phyloP scores from a whole-genome alignment of 2,329 filamentous ascomycete genomes.

The Trichothecium sympodiale region DNA sequence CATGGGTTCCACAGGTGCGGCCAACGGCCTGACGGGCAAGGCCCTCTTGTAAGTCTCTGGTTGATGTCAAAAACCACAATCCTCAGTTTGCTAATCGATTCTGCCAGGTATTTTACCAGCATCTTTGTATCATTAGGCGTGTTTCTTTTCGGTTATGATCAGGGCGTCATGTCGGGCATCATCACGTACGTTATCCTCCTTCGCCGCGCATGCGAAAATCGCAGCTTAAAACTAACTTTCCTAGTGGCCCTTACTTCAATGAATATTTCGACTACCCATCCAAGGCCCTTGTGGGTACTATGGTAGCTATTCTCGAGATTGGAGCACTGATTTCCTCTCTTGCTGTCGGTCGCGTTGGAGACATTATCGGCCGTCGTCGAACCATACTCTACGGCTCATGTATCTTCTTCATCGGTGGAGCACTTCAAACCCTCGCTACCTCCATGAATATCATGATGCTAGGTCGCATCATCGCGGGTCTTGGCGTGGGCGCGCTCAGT shows the following conservation, averaged over 20 bases:
- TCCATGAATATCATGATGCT: constrained; percentile 85
- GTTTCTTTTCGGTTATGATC: constrained; percentile 83
- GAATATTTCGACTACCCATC: constrained; percentile 88
- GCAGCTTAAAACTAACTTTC: constrained; percentile 10
- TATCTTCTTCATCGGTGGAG: constrained; percentile 77
- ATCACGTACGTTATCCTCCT: constrained; percentile 41
- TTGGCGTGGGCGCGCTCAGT: constrained; percentile 79
- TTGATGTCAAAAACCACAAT: constrained; percentile 1
- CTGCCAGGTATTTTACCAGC: constrained; percentile 77
- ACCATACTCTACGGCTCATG: constrained; percentile 92
- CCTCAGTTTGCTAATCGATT: constrained; percentile 8
- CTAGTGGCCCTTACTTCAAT: constrained; percentile 77
- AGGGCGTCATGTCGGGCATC: constrained; percentile 75
- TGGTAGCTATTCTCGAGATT: constrained; percentile 93
- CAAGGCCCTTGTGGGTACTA: constrained; percentile 80
- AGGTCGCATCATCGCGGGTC: constrained; percentile 72
- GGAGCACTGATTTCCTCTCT: constrained; percentile 88
- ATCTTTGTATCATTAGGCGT: constrained; percentile 81
- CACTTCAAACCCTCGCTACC: constrained; percentile 68
- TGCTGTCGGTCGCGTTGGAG: constrained; percentile 75
- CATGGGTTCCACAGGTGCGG: constrained; percentile 71
- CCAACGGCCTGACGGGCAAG: constrained; percentile 91
- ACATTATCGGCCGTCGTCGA: constrained; percentile 77
- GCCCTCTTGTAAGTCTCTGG: constrained; percentile 61
- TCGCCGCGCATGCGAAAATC: background rate